These are phyloP conservation scores for Glycine soja DNA, from an alignment of 306 rosid species.

Conservation along the genomic window DNA sequence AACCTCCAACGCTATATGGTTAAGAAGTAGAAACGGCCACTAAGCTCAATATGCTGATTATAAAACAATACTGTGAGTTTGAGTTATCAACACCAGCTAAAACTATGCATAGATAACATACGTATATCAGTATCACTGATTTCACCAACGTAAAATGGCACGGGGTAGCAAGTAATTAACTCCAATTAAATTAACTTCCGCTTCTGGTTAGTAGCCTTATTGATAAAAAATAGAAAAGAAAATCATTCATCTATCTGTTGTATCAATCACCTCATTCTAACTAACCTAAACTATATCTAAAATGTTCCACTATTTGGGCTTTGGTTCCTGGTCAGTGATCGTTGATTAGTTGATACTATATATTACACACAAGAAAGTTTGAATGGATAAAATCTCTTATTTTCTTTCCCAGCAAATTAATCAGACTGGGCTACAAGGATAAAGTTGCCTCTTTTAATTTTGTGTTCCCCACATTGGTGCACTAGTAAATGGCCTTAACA, in stretches of 20 bases:
- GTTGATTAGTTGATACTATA: background rate
- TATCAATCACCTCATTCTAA: slow-evolving; percentile 4
- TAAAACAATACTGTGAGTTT: background rate
- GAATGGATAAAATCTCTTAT: background rate
- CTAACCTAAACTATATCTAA: background rate
- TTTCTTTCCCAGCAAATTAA: background rate
- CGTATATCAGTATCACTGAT: background rate
- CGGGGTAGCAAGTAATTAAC: background rate
- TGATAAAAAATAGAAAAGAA: no score
- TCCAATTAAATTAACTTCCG: background rate
- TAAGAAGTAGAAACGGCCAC: background rate
- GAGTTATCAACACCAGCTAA: background rate
- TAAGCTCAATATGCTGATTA: background rate
- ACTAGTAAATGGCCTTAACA: background rate
- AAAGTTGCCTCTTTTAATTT: background rate
- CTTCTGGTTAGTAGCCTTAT: background rate
- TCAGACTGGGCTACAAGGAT: background rate
- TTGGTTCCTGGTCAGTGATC: background rate
- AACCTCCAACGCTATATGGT: background rate
- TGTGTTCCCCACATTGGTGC: background rate
- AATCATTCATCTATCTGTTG: background rate
- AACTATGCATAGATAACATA: background rate
- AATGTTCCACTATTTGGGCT: background rate
- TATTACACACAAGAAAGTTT: background rate
- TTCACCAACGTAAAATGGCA: background rate